Percentiles rank a stretch among this genome's conserved stretches.
phyloP scores from a whole-genome alignment of 768 basidiomycete species.

The Phlegmacium glaucopus region DNA sequence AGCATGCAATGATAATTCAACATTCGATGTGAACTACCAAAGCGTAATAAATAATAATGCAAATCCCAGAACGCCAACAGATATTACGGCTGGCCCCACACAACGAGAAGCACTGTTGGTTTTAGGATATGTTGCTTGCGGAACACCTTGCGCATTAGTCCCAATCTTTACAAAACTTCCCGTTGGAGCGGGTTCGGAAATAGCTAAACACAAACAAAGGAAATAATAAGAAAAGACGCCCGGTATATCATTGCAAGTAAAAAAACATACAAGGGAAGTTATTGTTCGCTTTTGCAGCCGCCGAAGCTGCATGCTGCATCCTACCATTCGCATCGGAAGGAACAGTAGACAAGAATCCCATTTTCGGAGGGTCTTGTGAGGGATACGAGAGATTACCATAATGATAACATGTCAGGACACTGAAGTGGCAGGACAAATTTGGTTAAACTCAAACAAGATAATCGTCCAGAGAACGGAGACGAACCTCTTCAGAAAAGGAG shows the following conservation, averaged over 20 bases:
- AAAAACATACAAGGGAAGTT: constrained; percentile 32
- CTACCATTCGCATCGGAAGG: constrained; percentile 46
- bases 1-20: no score
- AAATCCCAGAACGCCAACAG: no score
- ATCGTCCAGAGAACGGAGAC: constrained; percentile 16
- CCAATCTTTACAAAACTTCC: not conserved
- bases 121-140: constrained; percentile 1
- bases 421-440: constrained; percentile 20
- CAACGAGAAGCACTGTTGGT: no score
- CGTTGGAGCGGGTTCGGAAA: not conserved
- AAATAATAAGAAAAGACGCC: not conserved
- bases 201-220: not conserved
- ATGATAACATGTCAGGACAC: constrained; percentile 65
- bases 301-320: constrained; percentile 25
- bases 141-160: not conserved
- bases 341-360: constrained; percentile 73
- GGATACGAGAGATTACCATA: constrained; percentile 72
- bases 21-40: no score
- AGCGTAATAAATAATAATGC: no score
- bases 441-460: not conserved
- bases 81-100: no score
- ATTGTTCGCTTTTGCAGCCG: constrained; percentile 26
- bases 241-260: not conserved
- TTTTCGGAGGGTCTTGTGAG: constrained; percentile 61
- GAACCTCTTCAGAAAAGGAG: constrained; percentile 74